A percentile compares a stretch with the other conserved stretches of the same genome.
These are phyloP conservation scores for Trypanosoma caninum DNA, from an alignment of 208 protist species.

Conservation along the genomic window DNA sequence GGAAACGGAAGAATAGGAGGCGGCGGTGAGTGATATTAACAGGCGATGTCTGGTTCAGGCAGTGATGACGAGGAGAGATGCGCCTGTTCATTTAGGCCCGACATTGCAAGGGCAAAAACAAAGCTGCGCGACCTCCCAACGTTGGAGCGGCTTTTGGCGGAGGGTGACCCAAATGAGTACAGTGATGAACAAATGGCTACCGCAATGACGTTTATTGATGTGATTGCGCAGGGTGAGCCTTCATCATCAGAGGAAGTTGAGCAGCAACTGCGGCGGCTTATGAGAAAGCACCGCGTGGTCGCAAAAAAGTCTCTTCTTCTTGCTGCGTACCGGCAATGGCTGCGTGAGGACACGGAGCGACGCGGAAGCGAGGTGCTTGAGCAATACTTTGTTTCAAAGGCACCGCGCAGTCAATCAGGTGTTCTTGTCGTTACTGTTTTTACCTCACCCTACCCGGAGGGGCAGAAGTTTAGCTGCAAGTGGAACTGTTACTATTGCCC, in stretches of 20 bases:
- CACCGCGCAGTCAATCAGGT: constrained; percentile 82
- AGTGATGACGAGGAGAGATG: constrained; percentile 20
- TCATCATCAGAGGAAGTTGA: constrained; percentile 38
- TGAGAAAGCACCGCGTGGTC: constrained; percentile 62
- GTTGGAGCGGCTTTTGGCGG: constrained; percentile 54
- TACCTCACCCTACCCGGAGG: constrained; percentile 88
- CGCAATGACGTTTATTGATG: constrained; percentile 47
- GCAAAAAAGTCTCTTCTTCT: constrained; percentile 86
- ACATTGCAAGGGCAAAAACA: constrained; percentile 37
- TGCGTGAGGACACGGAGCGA: constrained; percentile 63
- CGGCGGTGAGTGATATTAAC: no score
- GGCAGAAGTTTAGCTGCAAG: constrained; percentile 89
- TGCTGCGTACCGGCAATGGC: constrained; percentile 78
- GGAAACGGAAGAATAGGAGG: no score
- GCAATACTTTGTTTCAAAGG: constrained; percentile 81
- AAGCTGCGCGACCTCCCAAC: constrained; percentile 75
- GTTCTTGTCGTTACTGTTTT: constrained; percentile 93
- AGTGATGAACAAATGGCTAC: constrained; percentile 37
- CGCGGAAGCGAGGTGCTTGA: constrained; percentile 40
- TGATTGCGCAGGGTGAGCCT: constrained; percentile 32
- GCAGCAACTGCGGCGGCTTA: constrained; percentile 37
- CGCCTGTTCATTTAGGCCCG: constrained; percentile 1
- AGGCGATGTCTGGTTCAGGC: background rate
- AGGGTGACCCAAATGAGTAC: constrained; percentile 71
- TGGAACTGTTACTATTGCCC: constrained; percentile 95